Evolutionary conservation across 495 filamentous ascomycete genomes (phyloP), one percentile per base, ranked within the genome.

Genomic region (Penicillium macrosclerotiorum): DNA sequence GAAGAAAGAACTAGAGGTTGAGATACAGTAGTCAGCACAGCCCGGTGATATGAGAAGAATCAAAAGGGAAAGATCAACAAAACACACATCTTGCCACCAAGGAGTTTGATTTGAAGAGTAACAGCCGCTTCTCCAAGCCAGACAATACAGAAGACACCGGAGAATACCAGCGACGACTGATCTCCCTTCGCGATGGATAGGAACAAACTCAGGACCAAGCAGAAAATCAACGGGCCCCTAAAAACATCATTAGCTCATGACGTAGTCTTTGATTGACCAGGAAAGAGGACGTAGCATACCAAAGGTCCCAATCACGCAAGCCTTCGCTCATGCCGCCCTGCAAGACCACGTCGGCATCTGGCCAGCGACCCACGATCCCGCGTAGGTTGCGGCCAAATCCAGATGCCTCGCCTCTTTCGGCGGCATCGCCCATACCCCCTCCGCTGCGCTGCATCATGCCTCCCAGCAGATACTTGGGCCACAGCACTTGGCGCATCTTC

Each of bases 401-500:
- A 61, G 84, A 54, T 40, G 77, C 66, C 76, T 81, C 79, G 64
- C 85, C 71, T 74, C 87, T 68, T 74, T 83, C 71, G 2, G 79
- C 80, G 30, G 80, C 80, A 40, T 73, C 80, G 31, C 83, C 79
- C 63, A 87, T 86, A 25, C 83, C 84, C 37, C 86, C 83, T 22
- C 88, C 89, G 46, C 77, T 68, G 55, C 78, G 66, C 61, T 78
- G 72, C 68, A 81, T 59, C 58, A 84, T 77, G 19, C 76, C 85
- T 40, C 86, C 86, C 33, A 97, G 84, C 36, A 96, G 75, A 72
- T 96, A 96, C 60, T 93, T 92, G 3, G 93, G 93, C 68, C 88
- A 98, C 37, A 98, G 80, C n/a, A 98, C 93, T 69, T 94, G 92
- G 67, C 85, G 83, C 88, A 97, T 89, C 77, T 96, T 96, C 69